phyloP scores from a whole-genome alignment of 2,329 filamentous ascomycete species.

The Ophioceras dolichostomum region DNA sequence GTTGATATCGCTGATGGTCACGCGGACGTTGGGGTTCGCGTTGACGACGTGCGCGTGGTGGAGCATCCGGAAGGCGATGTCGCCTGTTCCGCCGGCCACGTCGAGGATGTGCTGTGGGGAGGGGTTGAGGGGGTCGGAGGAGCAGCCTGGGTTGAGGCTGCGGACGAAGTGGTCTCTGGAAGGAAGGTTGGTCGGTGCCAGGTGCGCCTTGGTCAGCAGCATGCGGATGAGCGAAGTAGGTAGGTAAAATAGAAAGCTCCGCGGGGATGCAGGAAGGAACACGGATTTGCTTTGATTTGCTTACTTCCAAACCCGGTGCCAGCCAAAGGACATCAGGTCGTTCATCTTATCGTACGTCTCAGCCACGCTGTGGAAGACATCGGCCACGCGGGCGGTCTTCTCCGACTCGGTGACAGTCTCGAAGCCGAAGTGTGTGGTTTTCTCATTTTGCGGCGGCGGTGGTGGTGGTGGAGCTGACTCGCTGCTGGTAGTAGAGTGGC shows the following conservation, averaged over 20 bases:
- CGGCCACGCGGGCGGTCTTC: slow-evolving; percentile 61
- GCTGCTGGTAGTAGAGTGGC: no score
- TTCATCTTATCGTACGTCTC: slow-evolving; percentile 97
- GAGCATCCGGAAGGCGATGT: slow-evolving; percentile 94
- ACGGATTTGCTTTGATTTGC: no score
- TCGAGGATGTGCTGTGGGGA: slow-evolving; percentile 68
- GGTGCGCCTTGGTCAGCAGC: no score
- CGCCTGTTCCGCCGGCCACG: slow-evolving; percentile 91
- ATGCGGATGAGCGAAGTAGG: no score
- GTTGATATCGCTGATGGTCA: slow-evolving; percentile 95
- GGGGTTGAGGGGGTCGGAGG: slow-evolving; percentile 27
- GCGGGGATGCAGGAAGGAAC: background rate
- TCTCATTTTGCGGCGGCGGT: slow-evolving; percentile 3
- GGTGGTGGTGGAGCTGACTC: background rate
- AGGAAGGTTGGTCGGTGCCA: no score
- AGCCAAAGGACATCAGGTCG: slow-evolving; percentile 95
- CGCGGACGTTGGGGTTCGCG: slow-evolving; percentile 64
- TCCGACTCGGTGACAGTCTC: slow-evolving; percentile 70
- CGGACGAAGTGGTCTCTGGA: slow-evolving; percentile 82
- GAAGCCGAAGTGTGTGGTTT: slow-evolving; percentile 78
- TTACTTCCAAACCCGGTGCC: slow-evolving; percentile 88
- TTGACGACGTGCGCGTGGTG: slow-evolving; percentile 75
- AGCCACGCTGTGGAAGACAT: slow-evolving; percentile 91
- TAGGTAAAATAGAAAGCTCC: background rate
- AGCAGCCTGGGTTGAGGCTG: slow-evolving; percentile 70